Evolutionary conservation across 2,329 filamentous ascomycete species (phyloP).

Genomic region (Clarireedia sp.): DNA sequence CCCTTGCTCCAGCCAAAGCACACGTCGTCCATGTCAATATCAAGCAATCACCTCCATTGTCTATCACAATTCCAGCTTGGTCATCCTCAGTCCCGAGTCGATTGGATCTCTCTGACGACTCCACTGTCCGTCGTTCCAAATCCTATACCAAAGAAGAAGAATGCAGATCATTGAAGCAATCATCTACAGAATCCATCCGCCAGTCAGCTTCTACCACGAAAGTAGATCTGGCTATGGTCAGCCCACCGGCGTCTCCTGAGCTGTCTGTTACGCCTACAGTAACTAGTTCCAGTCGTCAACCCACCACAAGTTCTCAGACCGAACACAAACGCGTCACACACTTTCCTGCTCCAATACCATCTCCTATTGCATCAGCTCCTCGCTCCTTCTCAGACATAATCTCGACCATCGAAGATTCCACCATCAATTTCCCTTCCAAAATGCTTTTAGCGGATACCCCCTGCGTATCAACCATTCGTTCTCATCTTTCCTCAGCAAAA

Average conservation of each 20-base stretch:
- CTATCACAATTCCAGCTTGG: conserved; percentile 15
- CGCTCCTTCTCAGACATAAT: conserved; percentile 11
- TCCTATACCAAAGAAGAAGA: background rate
- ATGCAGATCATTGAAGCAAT: background rate
- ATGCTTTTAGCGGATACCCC: conserved; percentile 17
- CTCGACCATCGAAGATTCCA: conserved; percentile 15
- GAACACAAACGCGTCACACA: background rate
- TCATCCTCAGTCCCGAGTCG: conserved; percentile 14
- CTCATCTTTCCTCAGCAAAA: background rate
- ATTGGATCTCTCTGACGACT: background rate
- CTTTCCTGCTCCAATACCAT: background rate
- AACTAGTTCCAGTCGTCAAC: background rate
- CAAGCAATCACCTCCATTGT: conserved; percentile 2
- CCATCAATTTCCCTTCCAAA: conserved; percentile 16
- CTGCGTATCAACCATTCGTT: conserved; percentile 18
- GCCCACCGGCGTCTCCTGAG: conserved; percentile 2
- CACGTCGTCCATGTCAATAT: conserved; percentile 20
- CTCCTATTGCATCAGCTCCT: background rate
- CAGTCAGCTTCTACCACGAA: background rate
- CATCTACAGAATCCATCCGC: background rate
- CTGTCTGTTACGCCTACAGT: background rate
- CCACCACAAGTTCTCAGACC: background rate
- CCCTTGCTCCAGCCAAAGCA: conserved; percentile 19
- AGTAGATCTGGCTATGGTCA: conserved; percentile 2
- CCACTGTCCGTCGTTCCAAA: background rate